phyloP scores from a whole-genome alignment of 164 flowering plant genomes.

The Buxus sempervirens region DNA sequence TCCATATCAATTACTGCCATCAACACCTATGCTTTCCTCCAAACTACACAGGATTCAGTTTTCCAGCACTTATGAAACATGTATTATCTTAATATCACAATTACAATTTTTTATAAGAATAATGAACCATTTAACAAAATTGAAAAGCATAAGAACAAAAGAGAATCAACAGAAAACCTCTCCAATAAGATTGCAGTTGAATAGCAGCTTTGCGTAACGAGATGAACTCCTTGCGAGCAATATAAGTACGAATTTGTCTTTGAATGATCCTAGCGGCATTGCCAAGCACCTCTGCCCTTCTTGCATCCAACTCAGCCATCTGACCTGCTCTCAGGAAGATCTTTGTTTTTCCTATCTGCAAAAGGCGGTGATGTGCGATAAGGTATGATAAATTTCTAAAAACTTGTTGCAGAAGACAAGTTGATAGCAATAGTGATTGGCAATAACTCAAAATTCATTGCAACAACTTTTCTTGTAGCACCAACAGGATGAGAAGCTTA shows the following conservation, averaged over 20 bases:
- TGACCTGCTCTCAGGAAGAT: slow-evolving; percentile 98
- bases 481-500: too few relatives aligned
- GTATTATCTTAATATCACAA: neutral
- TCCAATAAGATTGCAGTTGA: slow-evolving; percentile 67
- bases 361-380: slow-evolving; percentile 6
- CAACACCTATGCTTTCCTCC: neutral
- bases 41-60: neutral
- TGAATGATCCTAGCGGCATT: slow-evolving; percentile 91
- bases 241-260: slow-evolving; percentile 79
- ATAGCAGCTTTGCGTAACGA: slow-evolving; percentile 78
- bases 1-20: neutral
- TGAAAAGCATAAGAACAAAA: neutral
- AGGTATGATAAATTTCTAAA: neutral
- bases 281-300: slow-evolving; percentile 89
- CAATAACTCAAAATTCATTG: neutral
- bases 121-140: neutral
- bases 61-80: slow-evolving; percentile 3
- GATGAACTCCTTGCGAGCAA: slow-evolving; percentile 84
- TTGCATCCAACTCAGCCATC: slow-evolving; percentile 98
- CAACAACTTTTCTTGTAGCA: too few relatives aligned
- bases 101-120: neutral
- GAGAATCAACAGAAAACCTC: slow-evolving; percentile 48
- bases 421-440: neutral
- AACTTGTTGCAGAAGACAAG: neutral
- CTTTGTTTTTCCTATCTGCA: slow-evolving; percentile 92